phyloP scores from a whole-genome alignment of 306 rosid species.

The Abrus pulchellus region DNA sequence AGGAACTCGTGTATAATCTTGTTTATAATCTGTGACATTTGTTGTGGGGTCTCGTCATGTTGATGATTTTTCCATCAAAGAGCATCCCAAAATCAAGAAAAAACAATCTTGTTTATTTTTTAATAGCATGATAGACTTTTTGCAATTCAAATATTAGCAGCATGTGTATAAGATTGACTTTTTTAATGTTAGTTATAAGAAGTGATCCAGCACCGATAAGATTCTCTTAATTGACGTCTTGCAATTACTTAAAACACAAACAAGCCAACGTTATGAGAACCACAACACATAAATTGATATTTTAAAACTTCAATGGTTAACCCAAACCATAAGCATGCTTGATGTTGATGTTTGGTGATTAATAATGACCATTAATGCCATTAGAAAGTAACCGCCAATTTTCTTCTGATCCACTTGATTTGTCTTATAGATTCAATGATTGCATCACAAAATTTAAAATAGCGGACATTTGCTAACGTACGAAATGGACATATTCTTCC shows the following conservation, averaged over 20 bases:
- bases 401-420: slow-evolving; percentile 48
- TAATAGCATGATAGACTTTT: background rate
- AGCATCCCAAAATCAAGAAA: slow-evolving; percentile 7
- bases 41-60: background rate
- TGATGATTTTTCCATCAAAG: background rate
- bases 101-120: background rate
- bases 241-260: slow-evolving; percentile 41
- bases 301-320: slow-evolving; percentile 27
- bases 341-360: slow-evolving; percentile 46
- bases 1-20: background rate
- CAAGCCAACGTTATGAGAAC: slow-evolving; percentile 39
- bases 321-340: slow-evolving; percentile 46
- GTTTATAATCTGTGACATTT: slow-evolving; percentile 3
- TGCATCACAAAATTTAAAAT: slow-evolving; percentile 8
- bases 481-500: slow-evolving; percentile 54
- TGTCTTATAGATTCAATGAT: slow-evolving; percentile 41
- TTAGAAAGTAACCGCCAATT: slow-evolving; percentile 46
- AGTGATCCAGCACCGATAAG: slow-evolving; percentile 46
- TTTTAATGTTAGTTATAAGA: slow-evolving; percentile 38
- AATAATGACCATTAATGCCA: slow-evolving; percentile 44
- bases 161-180: slow-evolving; percentile 30
- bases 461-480: slow-evolving; percentile 51
- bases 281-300: slow-evolving; percentile 3
- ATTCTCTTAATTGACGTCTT: slow-evolving; percentile 48
- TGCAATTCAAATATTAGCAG: slow-evolving; percentile 40